Conservation (phyloP, 805 yeast genomes). For the Monosporozyma siamensis region DNA sequence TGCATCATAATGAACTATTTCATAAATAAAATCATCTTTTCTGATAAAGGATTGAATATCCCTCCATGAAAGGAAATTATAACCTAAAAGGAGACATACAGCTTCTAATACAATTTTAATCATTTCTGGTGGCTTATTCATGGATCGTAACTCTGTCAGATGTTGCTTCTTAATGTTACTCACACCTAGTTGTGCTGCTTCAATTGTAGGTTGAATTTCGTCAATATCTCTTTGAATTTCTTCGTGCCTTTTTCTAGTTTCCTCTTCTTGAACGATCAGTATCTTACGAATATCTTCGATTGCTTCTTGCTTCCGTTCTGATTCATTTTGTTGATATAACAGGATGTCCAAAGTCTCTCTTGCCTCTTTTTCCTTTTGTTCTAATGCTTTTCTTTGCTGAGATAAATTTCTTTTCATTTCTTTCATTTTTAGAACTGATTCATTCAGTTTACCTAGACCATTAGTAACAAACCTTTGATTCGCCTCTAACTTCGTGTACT, state of each 20-base stretch:
- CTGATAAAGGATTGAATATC: slow-evolving; percentile 76
- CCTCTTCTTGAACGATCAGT: slow-evolving; percentile 55
- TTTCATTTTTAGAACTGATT: slow-evolving; percentile 65
- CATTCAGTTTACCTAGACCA: slow-evolving; percentile 69
- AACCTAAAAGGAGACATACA: slow-evolving; percentile 76
- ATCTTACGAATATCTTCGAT: slow-evolving; percentile 67
- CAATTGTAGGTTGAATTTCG: slow-evolving; percentile 72
- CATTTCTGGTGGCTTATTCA: slow-evolving; percentile 84
- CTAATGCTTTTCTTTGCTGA: slow-evolving; percentile 41
- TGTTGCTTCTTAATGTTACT: slow-evolving; percentile 88
- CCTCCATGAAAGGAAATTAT: slow-evolving; percentile 58
- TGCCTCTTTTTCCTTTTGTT: slow-evolving; percentile 58
- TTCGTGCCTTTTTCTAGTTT: slow-evolving; percentile 44
- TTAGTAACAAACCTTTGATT: slow-evolving; percentile 60
- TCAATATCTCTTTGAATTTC: slow-evolving; percentile 57
- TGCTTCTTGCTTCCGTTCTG: slow-evolving; percentile 83
- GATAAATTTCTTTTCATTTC: slow-evolving; percentile 47
- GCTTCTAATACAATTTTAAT: slow-evolving; percentile 81
- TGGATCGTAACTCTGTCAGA: slow-evolving; percentile 77
- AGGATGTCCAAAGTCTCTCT: slow-evolving; percentile 60
- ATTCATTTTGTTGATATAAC: slow-evolving; percentile 80
- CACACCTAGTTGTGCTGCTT: slow-evolving; percentile 83
- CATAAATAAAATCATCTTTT: slow-evolving; percentile 77
- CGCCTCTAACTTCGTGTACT: slow-evolving; percentile 45
- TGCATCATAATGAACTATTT: slow-evolving; percentile 66